Evolutionary conservation across 352 stramenopile genomes (phyloP), one percentile per base, ranked within the genome.

Genomic region (Thraustochytrium sp.): DNA sequence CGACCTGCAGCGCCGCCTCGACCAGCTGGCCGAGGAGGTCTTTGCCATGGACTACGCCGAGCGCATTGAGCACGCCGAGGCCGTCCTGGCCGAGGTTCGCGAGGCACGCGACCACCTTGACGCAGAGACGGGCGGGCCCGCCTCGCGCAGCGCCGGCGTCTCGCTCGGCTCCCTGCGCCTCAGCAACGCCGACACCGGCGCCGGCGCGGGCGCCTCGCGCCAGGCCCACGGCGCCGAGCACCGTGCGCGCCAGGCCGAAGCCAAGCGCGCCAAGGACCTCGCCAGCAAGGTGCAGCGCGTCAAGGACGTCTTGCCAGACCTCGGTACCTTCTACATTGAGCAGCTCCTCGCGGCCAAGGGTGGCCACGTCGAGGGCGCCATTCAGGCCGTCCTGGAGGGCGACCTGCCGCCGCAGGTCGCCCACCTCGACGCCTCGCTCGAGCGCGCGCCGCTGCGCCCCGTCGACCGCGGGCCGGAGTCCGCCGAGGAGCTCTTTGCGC

Each of bases 241-340:
- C 26, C 37, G 16, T 29, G 59, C 34, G 38, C 59, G 59, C 59
- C 21, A 42, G 34, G 38, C 34, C n/a, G 59, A 9, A 72, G 34
- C 21, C 37, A n/a, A 16, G n/a, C 8, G 59, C 59, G 11, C 59
- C 8, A 53, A 72, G 42, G 59, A 37, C 31, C 38, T 42, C 62
- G 31, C 21, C 5, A 74, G 64, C 42, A 54, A 77, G 40, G 44
- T 80, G 18, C 18, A 64, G 29, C 16, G 38, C 9, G 46, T 80
- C 31, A 68, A 68, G 18, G 68, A 80, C 8, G 68, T 80, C 4
- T 23, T 80, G 3, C 68, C 68, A n/a, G 42, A 80, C 29, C 53
- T 80, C 5, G 68, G 68, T 9, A 36, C n/a, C 68, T 80, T 65
- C 31, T 80, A 75, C 51, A 26, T 80, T 4, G 68, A 80, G n/a